phyloP scores from a whole-genome alignment of 495 filamentous ascomycete species.

The Hyaloscypha finlandica region DNA sequence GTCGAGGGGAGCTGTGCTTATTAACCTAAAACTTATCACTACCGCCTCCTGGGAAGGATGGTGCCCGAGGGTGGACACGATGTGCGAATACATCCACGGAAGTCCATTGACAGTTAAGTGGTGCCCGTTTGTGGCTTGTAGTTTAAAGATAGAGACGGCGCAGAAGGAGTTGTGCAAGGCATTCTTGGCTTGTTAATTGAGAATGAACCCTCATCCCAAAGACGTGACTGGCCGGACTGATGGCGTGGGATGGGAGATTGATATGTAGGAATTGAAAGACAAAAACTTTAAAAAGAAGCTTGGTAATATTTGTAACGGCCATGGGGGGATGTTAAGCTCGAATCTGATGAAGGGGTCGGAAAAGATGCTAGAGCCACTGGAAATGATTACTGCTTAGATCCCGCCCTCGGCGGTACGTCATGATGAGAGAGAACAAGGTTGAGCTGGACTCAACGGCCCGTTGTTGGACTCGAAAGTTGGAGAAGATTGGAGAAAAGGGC shows the following conservation, averaged over 20 bases:
- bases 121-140: background rate
- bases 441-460: background rate
- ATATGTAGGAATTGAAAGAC: background rate
- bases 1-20: background rate
- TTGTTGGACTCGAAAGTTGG: background rate
- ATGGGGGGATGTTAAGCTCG: background rate
- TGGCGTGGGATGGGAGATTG: background rate
- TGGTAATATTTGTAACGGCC: conserved; percentile 4
- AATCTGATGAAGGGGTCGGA: background rate
- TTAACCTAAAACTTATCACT: background rate
- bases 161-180: background rate
- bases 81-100: background rate
- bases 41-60: conserved; percentile 2
- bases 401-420: background rate
- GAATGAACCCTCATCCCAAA: background rate
- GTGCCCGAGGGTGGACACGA: background rate
- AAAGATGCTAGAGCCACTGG: background rate
- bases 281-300: background rate
- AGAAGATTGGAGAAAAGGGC: conserved; percentile 13
- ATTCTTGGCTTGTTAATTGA: background rate
- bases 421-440: background rate
- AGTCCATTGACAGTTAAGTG: background rate
- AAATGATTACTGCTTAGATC: background rate
- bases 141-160: background rate
- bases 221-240: background rate